Percentiles rank a stretch among this genome's conserved stretches.
These are phyloP conservation scores for Fusarium luffae DNA, from an alignment of 2,329 filamentous ascomycete species.

Conservation along the genomic window DNA sequence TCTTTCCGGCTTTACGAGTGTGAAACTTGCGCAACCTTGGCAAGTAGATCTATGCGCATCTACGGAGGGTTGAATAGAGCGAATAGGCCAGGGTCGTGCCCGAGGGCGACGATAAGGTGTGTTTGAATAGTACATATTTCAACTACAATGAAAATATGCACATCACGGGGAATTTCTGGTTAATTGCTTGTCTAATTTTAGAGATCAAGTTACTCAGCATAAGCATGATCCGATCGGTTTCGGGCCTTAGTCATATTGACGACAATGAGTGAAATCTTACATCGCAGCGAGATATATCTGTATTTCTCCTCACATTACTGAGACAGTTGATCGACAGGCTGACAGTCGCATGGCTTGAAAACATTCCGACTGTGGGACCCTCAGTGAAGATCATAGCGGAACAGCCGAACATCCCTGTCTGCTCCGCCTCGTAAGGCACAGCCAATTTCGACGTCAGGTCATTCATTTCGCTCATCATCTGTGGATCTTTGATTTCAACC, in stretches of 20 bases:
- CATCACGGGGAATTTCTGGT: too few relatives aligned
- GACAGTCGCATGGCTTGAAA: neutral
- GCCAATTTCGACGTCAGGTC: conserved; percentile 2
- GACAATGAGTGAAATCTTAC: neutral
- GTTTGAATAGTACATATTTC: too few relatives aligned
- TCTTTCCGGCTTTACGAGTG: too few relatives aligned
- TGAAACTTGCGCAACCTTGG: too few relatives aligned
- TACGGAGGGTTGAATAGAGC: too few relatives aligned
- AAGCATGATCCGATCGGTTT: neutral
- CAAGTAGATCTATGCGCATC: too few relatives aligned
- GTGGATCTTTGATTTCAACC: neutral
- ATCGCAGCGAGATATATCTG: neutral
- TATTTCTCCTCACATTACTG: neutral
- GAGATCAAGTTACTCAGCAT: too few relatives aligned
- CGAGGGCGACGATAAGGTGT: too few relatives aligned
- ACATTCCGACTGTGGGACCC: neutral
- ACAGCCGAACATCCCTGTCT: neutral
- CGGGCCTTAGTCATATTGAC: neutral
- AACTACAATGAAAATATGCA: too few relatives aligned
- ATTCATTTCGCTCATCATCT: neutral
- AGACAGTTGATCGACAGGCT: neutral
- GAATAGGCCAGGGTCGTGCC: too few relatives aligned
- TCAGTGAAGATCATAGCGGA: neutral
- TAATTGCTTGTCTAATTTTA: too few relatives aligned
- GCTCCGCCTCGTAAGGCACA: conserved; percentile 1